Evolutionary conservation across 129 eudicot species (phyloP), one percentile per base, ranked within the genome.

Genomic region (Heracleum sosnowskyi): DNA sequence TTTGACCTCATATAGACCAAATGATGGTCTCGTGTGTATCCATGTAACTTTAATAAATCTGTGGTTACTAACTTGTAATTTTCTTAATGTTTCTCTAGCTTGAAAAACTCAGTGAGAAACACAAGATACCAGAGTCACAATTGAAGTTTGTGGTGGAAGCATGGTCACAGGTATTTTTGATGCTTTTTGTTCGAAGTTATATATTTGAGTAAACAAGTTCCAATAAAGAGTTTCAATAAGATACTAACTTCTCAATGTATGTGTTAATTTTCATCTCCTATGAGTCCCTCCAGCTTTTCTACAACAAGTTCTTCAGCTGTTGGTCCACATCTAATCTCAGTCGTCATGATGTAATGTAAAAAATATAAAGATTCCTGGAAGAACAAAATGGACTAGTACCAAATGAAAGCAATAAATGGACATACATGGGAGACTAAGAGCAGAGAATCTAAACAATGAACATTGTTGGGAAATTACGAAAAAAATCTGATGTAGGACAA

Each of bases 141-240:
- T 84, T 92, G 82, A 82, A 85, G 74, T 88, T 90, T 62, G 79
- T 92, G 10, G 26, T 84, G 55, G 97, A 92, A 71, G 93, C 96
- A 22, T 92, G 97, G 97, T 80, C 79, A 83, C 97, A 92, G 91
- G 91, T 92, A 51, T 15, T 73, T 31, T 5, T 81, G 2, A 11
- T 22, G 10, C 79, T 60, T 41, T 66, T 70, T 64, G 34, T 28
- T 66, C 5, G 16, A n/a, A n/a, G 5, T 60, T 26, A 60, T n/a
- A 29, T 4, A 5, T 51, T 22, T 20, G 0, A 5, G 26, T 51
- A 51, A 18, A 24, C 20, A 11, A 51, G 11, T 51, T 45, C n/a
- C 55, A 4, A 49, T 13, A 49, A 13, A 18, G 24, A 55, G 29
- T 57, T 57, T 24, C 31, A 22, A 2, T 24, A n/a, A 2, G 64